Conservation (phyloP, 2,329 filamentous ascomycete species). For the Alternaria tenuissima region DNA sequence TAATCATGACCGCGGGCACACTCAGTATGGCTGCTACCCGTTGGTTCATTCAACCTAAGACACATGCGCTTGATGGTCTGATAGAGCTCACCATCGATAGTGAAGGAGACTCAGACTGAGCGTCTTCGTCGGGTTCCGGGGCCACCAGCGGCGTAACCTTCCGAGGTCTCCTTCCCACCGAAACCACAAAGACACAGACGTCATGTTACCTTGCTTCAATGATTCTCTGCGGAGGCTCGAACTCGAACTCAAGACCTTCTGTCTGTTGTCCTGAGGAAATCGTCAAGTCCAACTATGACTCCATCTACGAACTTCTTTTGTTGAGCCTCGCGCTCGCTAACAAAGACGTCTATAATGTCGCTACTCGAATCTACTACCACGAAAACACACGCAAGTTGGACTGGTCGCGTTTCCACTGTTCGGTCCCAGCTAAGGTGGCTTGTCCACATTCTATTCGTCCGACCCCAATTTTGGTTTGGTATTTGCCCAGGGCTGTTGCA, state of each 20-base stretch:
- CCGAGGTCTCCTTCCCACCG: not conserved
- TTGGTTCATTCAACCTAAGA: conserved; percentile 28
- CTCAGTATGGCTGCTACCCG: conserved; percentile 43
- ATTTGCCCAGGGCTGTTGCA: not conserved
- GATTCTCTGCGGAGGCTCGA: not conserved
- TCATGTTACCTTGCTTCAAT: not conserved
- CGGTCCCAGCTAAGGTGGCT: not conserved
- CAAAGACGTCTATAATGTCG: not conserved
- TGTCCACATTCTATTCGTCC: not conserved
- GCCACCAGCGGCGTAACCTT: not conserved
- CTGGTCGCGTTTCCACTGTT: not conserved
- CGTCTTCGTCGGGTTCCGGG: not conserved
- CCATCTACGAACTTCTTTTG: not conserved
- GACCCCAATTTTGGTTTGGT: not conserved
- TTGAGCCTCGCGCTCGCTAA: not conserved
- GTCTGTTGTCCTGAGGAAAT: not conserved
- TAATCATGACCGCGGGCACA: conserved; percentile 47
- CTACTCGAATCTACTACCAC: not conserved
- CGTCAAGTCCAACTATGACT: not conserved
- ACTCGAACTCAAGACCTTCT: not conserved
- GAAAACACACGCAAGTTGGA: not conserved
- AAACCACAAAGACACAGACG: not conserved
- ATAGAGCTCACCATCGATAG: conserved; percentile 30
- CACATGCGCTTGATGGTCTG: conserved; percentile 16
- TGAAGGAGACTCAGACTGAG: not conserved